Evolutionary conservation across 805 yeast species (phyloP).

Genomic region (Myxozyma neglecta): DNA sequence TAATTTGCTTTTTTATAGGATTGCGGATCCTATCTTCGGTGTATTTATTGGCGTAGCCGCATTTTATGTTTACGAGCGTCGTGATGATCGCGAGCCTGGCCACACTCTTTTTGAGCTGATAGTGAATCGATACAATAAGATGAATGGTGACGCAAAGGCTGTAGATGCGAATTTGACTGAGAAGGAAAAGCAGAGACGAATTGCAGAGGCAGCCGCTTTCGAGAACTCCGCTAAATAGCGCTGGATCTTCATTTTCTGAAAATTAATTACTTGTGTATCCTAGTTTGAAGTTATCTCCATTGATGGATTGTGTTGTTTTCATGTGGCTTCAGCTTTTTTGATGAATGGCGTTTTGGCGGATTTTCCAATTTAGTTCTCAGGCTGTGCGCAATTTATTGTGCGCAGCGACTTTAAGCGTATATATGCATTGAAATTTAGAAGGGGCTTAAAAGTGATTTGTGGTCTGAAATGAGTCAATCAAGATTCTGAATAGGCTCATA

Average conservation of each 20-base stretch:
- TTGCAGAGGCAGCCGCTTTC: constrained; percentile 28
- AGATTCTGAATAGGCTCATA: background rate
- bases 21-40: constrained; percentile 32
- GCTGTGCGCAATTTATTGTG: no score
- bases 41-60: constrained; percentile 31
- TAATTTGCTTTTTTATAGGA: background rate
- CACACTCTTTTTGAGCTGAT: constrained; percentile 26
- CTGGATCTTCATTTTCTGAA: no score
- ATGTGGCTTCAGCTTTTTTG: no score
- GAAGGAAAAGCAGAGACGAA: constrained; percentile 11
- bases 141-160: background rate
- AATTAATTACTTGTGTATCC: background rate
- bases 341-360: no score
- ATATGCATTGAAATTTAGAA: no score
- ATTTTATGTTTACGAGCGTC: constrained; percentile 31
- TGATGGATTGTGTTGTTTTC: background rate
- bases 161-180: background rate
- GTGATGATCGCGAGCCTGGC: constrained; percentile 30
- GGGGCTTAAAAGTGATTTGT: no score
- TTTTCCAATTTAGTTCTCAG: no score
- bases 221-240: constrained; percentile 23
- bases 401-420: no score
- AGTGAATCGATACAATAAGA: constrained; percentile 16
- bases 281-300: background rate
- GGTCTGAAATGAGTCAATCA: background rate